These are phyloP conservation scores for Colletotrichum salicis DNA, from an alignment of 2,329 filamentous ascomycete species.

Conservation along the genomic window DNA sequence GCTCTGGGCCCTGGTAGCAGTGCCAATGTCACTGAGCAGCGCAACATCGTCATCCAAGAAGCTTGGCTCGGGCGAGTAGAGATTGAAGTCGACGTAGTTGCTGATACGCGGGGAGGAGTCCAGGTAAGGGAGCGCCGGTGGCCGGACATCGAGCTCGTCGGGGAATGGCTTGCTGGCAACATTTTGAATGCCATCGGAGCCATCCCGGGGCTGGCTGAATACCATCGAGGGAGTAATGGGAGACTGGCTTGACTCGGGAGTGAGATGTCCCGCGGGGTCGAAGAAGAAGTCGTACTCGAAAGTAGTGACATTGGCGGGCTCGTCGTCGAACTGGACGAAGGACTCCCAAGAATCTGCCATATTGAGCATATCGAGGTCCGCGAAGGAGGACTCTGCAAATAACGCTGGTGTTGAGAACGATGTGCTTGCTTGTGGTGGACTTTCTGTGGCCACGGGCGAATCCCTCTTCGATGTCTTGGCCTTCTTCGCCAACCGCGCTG, in stretches of 20 bases:
- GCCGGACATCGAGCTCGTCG: neutral
- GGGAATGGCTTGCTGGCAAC: conserved; percentile 3
- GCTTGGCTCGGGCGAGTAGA: conserved; percentile 62
- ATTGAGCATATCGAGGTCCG: conserved; percentile 36
- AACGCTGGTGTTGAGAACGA: conserved; percentile 22
- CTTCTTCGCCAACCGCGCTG: conserved; percentile 55
- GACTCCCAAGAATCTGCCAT: conserved; percentile 54
- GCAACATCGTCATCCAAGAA: conserved; percentile 61
- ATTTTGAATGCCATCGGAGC: neutral
- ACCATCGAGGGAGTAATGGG: conserved; percentile 46
- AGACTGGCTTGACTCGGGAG: conserved; percentile 47
- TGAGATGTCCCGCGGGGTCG: conserved; percentile 55
- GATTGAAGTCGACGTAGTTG: conserved; percentile 66
- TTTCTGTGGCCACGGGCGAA: conserved; percentile 8
- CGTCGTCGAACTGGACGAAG: conserved; percentile 57
- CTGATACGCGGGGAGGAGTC: conserved; percentile 47
- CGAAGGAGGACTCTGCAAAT: conserved; percentile 36
- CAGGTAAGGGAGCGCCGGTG: conserved; percentile 53
- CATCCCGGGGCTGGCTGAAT: conserved; percentile 34
- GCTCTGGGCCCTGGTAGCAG: neutral
- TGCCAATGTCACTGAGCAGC: conserved; percentile 42
- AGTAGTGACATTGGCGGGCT: conserved; percentile 45
- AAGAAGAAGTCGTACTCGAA: conserved; percentile 59
- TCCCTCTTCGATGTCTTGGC: conserved; percentile 44
- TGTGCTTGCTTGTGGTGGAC: neutral